Conservation (phyloP, 2,329 filamentous ascomycete species). For the Chaetomiaceae sp. region DNA sequence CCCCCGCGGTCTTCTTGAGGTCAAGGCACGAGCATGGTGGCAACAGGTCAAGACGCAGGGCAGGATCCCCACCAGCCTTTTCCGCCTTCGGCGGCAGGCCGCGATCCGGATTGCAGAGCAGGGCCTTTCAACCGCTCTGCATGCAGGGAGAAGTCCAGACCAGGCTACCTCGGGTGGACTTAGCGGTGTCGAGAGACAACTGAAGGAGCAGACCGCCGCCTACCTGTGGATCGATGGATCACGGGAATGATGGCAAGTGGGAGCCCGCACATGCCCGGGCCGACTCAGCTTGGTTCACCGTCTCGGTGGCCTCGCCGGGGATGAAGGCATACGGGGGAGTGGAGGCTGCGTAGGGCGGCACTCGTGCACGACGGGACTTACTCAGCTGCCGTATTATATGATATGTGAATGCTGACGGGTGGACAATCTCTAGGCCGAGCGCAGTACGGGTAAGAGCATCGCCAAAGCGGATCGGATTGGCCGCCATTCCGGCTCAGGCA, state of each 20-base stretch:
- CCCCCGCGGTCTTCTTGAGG: not conserved
- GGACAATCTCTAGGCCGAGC: no score
- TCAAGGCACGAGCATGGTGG: not conserved
- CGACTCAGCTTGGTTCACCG: no score
- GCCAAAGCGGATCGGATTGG: no score
- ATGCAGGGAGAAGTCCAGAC: slow-evolving; percentile 9
- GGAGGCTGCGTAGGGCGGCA: no score
- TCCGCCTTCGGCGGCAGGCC: not conserved
- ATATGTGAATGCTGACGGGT: no score
- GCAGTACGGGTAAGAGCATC: no score
- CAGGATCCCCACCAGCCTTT: not conserved
- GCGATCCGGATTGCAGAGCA: slow-evolving; percentile 8
- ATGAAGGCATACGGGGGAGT: not conserved
- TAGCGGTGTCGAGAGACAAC: slow-evolving; percentile 11
- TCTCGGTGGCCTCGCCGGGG: not conserved
- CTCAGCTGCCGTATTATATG: no score
- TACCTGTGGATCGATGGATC: not conserved
- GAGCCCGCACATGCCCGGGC: not conserved
- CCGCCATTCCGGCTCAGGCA: no score
- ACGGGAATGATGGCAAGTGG: not conserved
- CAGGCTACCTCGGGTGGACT: slow-evolving; percentile 3
- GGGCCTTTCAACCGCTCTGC: slow-evolving; percentile 5
- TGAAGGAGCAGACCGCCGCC: not conserved
- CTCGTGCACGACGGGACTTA: no score
- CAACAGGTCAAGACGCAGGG: not conserved